Percentiles rank a stretch among this genome's conserved stretches.
Conservation (phyloP, 192 early-diverging fungal species). For the Dissophora globulifera region DNA sequence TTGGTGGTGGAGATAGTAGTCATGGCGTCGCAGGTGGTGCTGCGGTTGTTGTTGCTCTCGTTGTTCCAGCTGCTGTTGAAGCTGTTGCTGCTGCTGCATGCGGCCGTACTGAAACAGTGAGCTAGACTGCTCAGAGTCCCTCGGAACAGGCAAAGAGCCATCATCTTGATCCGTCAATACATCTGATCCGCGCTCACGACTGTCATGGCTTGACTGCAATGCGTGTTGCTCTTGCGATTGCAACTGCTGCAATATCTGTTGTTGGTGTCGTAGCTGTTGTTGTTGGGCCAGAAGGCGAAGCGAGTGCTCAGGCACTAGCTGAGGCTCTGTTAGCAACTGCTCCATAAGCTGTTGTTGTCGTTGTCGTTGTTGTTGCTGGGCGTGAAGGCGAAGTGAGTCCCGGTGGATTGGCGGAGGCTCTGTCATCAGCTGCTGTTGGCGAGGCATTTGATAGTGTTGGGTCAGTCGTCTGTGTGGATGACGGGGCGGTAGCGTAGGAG, state of each 20-base stretch:
- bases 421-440: not conserved
- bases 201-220: not conserved
- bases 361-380: conserved; percentile 1
- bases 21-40: no score
- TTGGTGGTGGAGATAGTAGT: no score
- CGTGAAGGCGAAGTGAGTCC: no score
- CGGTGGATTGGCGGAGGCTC: not conserved
- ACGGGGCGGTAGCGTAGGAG: conserved; percentile 18
- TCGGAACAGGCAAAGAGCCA: not conserved
- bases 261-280: not conserved
- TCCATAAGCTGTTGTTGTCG: not conserved
- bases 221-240: no score
- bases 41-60: conserved; percentile 1
- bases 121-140: not conserved
- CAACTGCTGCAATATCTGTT: no score
- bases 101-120: not conserved
- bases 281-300: no score
- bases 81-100: not conserved
- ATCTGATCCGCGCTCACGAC: not conserved
- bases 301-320: not conserved
- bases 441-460: conserved; percentile 6
- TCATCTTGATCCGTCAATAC: not conserved
- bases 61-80: not conserved
- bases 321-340: not conserved
- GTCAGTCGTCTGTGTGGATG: conserved; percentile 20